Conservation (phyloP, 1,284 basidiomycete species). For the Cryptococcus jaspeensis region DNA sequence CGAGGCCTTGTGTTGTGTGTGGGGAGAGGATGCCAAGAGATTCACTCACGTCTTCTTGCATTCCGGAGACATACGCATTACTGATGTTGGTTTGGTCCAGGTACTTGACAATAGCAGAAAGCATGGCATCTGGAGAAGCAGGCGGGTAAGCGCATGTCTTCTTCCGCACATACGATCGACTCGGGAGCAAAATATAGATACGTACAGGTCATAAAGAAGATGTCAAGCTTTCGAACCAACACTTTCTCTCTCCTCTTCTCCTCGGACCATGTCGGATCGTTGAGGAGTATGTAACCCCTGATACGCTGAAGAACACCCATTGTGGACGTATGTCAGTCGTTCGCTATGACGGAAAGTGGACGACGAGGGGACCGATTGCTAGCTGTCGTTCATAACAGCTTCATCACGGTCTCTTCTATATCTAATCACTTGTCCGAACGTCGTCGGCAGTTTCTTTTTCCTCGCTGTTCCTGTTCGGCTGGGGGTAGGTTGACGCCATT, state of each 20-base stretch:
- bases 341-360: no score
- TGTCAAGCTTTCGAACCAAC: slow-evolving; percentile 13
- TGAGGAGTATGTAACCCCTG: slow-evolving; percentile 11
- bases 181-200: no score
- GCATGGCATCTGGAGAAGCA: slow-evolving; percentile 1
- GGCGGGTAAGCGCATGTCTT: background rate
- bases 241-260: slow-evolving; percentile 5
- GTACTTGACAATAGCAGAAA: slow-evolving; percentile 17
- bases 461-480: no score
- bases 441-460: no score
- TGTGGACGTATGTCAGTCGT: no score
- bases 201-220: slow-evolving; percentile 18
- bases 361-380: no score
- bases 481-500: no score
- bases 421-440: no score
- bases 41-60: slow-evolving; percentile 18
- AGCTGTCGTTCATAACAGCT: no score
- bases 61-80: slow-evolving; percentile 16
- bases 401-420: no score
- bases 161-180: no score
- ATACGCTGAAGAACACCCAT: background rate
- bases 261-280: slow-evolving; percentile 14
- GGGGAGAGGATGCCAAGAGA: no score
- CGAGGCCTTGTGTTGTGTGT: background rate
- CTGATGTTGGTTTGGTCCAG: slow-evolving; percentile 17